Base-by-base conservation (phyloP, 176 grass and related monocot species). In the Canna indica region DNA sequence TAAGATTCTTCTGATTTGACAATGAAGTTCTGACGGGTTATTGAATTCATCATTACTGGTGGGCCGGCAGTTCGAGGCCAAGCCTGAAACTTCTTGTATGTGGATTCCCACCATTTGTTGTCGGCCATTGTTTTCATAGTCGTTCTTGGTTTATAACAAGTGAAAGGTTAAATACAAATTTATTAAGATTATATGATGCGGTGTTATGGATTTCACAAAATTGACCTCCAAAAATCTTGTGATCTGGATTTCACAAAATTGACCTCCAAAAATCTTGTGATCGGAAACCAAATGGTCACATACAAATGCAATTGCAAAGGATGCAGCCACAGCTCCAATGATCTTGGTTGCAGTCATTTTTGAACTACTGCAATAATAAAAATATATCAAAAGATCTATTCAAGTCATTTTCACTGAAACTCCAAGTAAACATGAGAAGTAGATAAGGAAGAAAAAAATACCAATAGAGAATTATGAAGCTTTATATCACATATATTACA, bases 11-110 rank as follows among this genome's bases (percentile, higher is more conserved):
- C 44, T 57, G 89, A 79, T 72, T 91, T 96, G 25, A 91, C 85
- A 6, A 96, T 88, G 71, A 91, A 96, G 72, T 96, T 91, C 61
- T 88, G 91, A 69, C 88, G 88, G 65, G 88, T 91, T 50, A 96
- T 86, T 67, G 88, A 85, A 80, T 96, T 96, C 91, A 96, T 96
- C 54, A 91, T 85, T 4, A 91, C 88, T 0, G 87, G 88, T 0
- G 91, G 85, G 6, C 91, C 91, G 0, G 85, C 91, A 0, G 87
- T 90, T 30, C 87, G 85, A 9, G 91, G 91, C 87, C 91, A 95
- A 20, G 91, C 87, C 75, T 95, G 87, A 42, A 95, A 90, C 79
- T 81, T 78, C 79, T 83, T 77, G 58, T 95, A 87, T 0, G 91
- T 95, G 14, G 77, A 80, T 34, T 73, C 48, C 83, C 76, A 95